Conservation (phyloP, 148 eudicot genomes). For the Vaccinium myrtillus region DNA sequence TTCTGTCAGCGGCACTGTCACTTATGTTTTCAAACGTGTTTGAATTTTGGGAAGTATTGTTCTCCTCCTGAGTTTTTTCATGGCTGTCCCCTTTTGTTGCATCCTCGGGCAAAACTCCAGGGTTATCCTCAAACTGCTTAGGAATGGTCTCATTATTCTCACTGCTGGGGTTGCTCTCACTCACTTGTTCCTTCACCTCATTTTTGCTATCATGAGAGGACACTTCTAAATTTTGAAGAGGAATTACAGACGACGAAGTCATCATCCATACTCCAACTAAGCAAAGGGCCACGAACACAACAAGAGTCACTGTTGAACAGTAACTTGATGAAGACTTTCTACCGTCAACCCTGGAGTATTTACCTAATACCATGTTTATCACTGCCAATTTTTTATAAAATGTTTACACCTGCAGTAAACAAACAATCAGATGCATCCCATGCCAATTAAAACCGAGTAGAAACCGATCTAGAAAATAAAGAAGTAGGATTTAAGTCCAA, state of each 20-base stretch:
- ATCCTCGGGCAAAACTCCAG: constrained; percentile 74
- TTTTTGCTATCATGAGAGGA: constrained; percentile 43
- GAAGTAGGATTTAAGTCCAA: neutral
- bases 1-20: constrained; percentile 33
- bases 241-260: constrained; percentile 59
- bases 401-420: constrained; percentile 30
- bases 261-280: constrained; percentile 86
- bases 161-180: constrained; percentile 20
- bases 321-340: constrained; percentile 55
- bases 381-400: constrained; percentile 13
- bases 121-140: constrained; percentile 72
- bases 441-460: neutral
- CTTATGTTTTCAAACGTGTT: constrained; percentile 23
- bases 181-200: constrained; percentile 41
- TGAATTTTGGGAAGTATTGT: constrained; percentile 23
- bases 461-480: neutral
- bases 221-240: constrained; percentile 49
- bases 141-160: constrained; percentile 31
- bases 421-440: constrained; percentile 2
- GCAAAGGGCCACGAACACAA: constrained; percentile 68
- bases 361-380: constrained; percentile 57
- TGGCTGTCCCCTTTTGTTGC: constrained; percentile 62
- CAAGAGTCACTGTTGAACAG: constrained; percentile 62
- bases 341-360: constrained; percentile 66
- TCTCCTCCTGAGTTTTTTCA: constrained; percentile 35